A percentile compares a stretch with the other conserved stretches of the same genome.
phyloP scores from a whole-genome alignment of 768 basidiomycete genomes.

The Lanmaoa rubissima region DNA sequence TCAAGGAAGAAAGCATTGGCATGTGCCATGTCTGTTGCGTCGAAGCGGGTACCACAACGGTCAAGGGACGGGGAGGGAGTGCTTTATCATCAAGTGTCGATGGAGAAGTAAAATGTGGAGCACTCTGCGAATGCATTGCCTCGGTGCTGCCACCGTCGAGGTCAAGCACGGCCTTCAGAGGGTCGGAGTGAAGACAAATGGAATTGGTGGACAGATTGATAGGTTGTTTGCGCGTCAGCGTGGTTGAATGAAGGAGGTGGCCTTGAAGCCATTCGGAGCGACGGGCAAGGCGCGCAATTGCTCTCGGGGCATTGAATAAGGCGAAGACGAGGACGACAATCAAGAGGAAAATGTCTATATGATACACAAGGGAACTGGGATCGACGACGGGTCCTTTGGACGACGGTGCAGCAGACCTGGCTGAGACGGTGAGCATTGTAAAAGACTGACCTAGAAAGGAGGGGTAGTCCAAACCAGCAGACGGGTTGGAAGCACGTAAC shows the following conservation, averaged over 20 bases:
- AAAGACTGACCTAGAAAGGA: slow-evolving; percentile 16
- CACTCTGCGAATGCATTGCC: slow-evolving; percentile 3
- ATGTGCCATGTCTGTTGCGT: slow-evolving; percentile 30
- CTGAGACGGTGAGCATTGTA: slow-evolving; percentile 3
- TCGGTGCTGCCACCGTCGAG: slow-evolving; percentile 19
- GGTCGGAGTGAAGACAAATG: slow-evolving; percentile 14
- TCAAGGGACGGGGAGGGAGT: slow-evolving; percentile 12
- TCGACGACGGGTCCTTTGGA: not conserved
- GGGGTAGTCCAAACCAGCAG: slow-evolving; percentile 5
- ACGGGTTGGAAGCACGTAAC: not conserved
- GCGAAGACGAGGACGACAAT: slow-evolving; percentile 40
- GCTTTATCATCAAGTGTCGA: slow-evolving; percentile 14
- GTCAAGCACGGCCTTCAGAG: slow-evolving; percentile 9
- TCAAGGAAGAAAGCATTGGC: slow-evolving; percentile 38
- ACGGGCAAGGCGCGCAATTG: slow-evolving; percentile 48
- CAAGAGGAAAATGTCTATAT: slow-evolving; percentile 47
- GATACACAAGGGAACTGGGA: slow-evolving; percentile 28
- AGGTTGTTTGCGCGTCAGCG: slow-evolving; percentile 1
- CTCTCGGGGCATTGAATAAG: slow-evolving; percentile 46
- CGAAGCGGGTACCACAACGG: not conserved
- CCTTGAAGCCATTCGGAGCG: slow-evolving; percentile 52
- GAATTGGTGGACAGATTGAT: slow-evolving; percentile 17
- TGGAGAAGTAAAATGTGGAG: not conserved
- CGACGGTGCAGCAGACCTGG: not conserved
- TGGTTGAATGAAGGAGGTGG: slow-evolving; percentile 38